Evolutionary conservation across 2,329 filamentous ascomycete genomes (phyloP).

Genomic region (Colletotrichum chrysophilum): DNA sequence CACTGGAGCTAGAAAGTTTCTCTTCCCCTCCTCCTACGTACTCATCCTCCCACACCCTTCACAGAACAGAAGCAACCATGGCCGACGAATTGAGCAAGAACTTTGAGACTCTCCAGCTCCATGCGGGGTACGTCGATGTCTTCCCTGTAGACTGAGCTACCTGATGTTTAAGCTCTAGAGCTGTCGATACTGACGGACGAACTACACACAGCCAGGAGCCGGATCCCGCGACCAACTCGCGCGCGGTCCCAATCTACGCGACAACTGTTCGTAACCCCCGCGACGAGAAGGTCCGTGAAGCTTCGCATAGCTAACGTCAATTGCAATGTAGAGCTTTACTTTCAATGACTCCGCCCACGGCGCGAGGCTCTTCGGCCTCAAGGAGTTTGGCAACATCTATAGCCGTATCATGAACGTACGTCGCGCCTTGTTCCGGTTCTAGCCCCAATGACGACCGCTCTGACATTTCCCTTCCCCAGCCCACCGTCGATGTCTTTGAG

Average conservation of each 20-base stretch:
- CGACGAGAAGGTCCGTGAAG: neutral
- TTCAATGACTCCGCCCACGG: constrained; percentile 98
- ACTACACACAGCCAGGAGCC: constrained; percentile 68
- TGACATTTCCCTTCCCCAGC: constrained; percentile 51
- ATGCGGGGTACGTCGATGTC: constrained; percentile 70
- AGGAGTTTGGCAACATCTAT: constrained; percentile 98
- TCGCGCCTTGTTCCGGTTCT: constrained; percentile 13
- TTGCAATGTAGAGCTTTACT: constrained; percentile 71
- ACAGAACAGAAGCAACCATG: constrained; percentile 33
- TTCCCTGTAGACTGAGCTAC: neutral
- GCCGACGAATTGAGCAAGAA: constrained; percentile 57
- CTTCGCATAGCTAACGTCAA: neutral
- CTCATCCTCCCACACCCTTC: neutral
- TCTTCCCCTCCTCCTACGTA: neutral
- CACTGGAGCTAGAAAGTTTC: neutral
- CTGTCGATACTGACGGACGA: constrained; percentile 5
- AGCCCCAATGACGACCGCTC: neutral
- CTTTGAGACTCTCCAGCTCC: constrained; percentile 87
- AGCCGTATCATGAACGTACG: constrained; percentile 91
- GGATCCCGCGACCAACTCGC: constrained; percentile 81
- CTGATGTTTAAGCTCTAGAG: neutral
- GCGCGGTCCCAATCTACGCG: constrained; percentile 95
- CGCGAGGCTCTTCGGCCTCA: constrained; percentile 92
- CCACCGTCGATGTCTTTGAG: constrained; percentile 95
- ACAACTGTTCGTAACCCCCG: constrained; percentile 60